phyloP scores from a whole-genome alignment of 805 yeast species.

The Candida dendrica region DNA sequence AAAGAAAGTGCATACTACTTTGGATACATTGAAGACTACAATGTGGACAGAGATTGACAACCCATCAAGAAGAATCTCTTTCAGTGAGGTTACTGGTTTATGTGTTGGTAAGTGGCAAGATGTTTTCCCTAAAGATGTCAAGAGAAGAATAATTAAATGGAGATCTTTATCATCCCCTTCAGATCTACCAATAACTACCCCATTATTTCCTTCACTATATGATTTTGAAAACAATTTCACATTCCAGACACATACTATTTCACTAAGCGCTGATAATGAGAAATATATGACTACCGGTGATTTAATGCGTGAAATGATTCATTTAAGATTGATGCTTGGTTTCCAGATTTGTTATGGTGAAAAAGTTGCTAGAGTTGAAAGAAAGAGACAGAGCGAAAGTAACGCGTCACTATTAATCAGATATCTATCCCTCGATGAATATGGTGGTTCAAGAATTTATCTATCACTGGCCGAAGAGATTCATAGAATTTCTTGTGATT shows the following conservation, averaged over 20 bases:
- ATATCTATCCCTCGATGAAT: slow-evolving; percentile 41
- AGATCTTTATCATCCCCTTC: slow-evolving; percentile 91
- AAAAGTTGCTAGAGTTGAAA: slow-evolving; percentile 58
- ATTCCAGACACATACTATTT: slow-evolving; percentile 76
- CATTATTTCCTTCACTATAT: slow-evolving; percentile 62
- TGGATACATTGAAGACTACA: slow-evolving; percentile 16
- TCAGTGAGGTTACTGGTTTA: slow-evolving; percentile 46
- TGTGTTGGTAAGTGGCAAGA: slow-evolving; percentile 87
- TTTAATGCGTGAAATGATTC: slow-evolving; percentile 80
- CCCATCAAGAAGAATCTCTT: slow-evolving; percentile 64
- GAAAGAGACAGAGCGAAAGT: slow-evolving; percentile 47
- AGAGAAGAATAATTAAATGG: slow-evolving; percentile 77
- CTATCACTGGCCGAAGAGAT: slow-evolving; percentile 76
- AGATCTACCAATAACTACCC: slow-evolving; percentile 75
- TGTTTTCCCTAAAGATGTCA: slow-evolving; percentile 71
- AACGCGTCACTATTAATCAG: slow-evolving; percentile 48
- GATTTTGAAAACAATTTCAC: slow-evolving; percentile 70
- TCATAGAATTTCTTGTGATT: slow-evolving; percentile 73
- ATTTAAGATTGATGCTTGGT: slow-evolving; percentile 74
- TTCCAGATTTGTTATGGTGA: slow-evolving; percentile 84
- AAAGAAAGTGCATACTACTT: slow-evolving; percentile 8
- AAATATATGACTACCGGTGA: slow-evolving; percentile 46
- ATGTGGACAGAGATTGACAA: slow-evolving; percentile 62
- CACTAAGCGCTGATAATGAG: slow-evolving; percentile 53
- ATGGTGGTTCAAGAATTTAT: slow-evolving; percentile 59